Evolutionary conservation across 208 protist species (phyloP), one percentile per base, ranked within the genome.

Genomic region (Leptomonas pyrrhocoris): DNA sequence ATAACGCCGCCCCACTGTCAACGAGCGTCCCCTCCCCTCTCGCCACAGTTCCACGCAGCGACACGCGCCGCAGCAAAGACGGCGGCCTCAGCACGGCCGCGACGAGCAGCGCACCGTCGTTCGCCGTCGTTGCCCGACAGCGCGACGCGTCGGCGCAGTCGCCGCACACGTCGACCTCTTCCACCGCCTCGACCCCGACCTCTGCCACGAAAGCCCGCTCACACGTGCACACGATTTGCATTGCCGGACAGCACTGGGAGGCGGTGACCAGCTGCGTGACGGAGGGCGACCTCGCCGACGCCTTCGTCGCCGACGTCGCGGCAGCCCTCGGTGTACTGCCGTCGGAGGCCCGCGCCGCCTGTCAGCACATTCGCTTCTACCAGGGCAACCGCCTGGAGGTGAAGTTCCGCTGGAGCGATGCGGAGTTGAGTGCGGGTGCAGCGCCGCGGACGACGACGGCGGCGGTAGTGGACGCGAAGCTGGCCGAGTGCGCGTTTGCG

Each of bases 391-490:
- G 64, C 34, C 64, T 72, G 30, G 64, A 72, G 12, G 65, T 72
- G 42, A 43, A 56, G 49, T 77, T 77, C 19, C 21, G 57, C 7
- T 77, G 72, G 72, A 62, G 64, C 58, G 68, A 72, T 36, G 57
- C 42, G 51, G 72, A 77, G 50, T 50, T 72, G 40, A 67, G 63
- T 1, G 11, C 43, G 3, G 72, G 56, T 2, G 49, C 72, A 15
- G 30, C 13, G n/a, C 51, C 64, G 34, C 68, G 80, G 36, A 57
- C 73, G 1, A 71, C 58, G 27, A 57, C 73, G 1, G 74, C 58
- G 27, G 58, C 67, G 11, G 80, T 81, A 11, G 74, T 85, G 27
- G 68, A 85, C 16, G 27, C 36, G 13, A 72, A 58, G 2, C 56
- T 88, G 40, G 28, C 42, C 8, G 31, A 49, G 21, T 88, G 31